Conservation (phyloP, 441 rosid genomes). For the Corymbia citriodora region DNA sequence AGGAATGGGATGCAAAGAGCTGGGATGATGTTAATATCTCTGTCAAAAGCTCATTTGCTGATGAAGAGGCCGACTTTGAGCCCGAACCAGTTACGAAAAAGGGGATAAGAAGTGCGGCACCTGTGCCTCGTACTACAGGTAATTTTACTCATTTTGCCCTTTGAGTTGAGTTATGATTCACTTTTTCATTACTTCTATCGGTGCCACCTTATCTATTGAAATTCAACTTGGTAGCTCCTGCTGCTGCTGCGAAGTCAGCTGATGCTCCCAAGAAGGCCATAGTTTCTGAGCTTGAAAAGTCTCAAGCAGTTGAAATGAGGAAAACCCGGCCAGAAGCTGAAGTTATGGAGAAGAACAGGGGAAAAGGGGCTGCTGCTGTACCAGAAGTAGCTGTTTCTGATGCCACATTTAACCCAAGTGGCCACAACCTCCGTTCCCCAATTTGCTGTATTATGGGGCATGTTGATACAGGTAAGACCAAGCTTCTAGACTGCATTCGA, state of each 20-base stretch:
- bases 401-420: slow-evolving; percentile 29
- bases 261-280: slow-evolving; percentile 22
- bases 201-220: background rate
- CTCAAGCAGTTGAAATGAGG: slow-evolving; percentile 25
- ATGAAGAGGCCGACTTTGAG: slow-evolving; percentile 70
- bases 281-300: slow-evolving; percentile 19
- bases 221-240: slow-evolving; percentile 6
- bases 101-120: slow-evolving; percentile 31
- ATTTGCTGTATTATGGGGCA: slow-evolving; percentile 99
- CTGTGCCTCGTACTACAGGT: slow-evolving; percentile 42
- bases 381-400: slow-evolving; percentile 27
- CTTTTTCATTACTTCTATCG: background rate
- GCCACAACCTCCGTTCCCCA: slow-evolving; percentile 80
- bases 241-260: slow-evolving; percentile 25
- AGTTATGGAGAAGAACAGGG: slow-evolving; percentile 24
- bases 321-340: slow-evolving; percentile 27
- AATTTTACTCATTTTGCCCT: slow-evolving; percentile 2
- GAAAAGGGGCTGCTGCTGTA: slow-evolving; percentile 29
- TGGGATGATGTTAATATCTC: slow-evolving; percentile 87
- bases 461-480: slow-evolving; percentile 98
- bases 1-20: slow-evolving; percentile 97
- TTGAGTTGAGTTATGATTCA: background rate
- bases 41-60: slow-evolving; percentile 81
- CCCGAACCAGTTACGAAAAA: slow-evolving; percentile 46
- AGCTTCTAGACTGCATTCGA: slow-evolving; percentile 90